Conservation (phyloP, 768 basidiomycete genomes). For the Leccinum pellstonianum region DNA sequence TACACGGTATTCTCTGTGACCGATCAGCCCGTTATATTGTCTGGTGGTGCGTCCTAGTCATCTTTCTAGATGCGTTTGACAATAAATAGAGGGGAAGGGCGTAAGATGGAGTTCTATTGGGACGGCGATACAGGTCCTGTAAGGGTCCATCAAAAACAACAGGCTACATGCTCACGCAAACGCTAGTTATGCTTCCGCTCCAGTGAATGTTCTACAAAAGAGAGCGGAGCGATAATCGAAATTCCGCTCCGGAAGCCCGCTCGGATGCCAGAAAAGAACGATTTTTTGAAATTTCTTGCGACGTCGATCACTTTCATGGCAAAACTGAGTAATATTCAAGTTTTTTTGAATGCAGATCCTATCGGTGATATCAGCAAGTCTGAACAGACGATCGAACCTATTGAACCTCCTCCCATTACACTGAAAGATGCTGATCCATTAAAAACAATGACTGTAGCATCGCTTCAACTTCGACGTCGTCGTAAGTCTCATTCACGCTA, state of each 20-base stretch:
- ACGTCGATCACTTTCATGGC: constrained; percentile 93
- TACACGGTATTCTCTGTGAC: constrained; percentile 80
- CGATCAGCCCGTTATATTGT: constrained; percentile 73
- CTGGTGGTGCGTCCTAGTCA: constrained; percentile 48
- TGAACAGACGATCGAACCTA: constrained; percentile 34
- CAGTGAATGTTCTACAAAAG: constrained; percentile 54
- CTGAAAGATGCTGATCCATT: constrained; percentile 50
- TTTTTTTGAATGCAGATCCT: constrained; percentile 74
- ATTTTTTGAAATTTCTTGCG: constrained; percentile 83
- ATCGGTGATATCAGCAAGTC: constrained; percentile 64
- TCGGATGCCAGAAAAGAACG: constrained; percentile 73
- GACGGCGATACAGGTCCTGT: constrained; percentile 64
- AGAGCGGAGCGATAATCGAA: constrained; percentile 55
- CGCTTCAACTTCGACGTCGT: constrained; percentile 41
- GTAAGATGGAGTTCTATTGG: constrained; percentile 95
- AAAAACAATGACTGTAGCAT: constrained; percentile 55
- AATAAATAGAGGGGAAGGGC: constrained; percentile 39
- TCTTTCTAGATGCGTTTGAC: constrained; percentile 17
- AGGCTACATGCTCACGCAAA: constrained; percentile 1
- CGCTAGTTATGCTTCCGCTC: constrained; percentile 61
- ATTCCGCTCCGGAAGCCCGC: constrained; percentile 64
- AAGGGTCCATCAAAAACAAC: constrained; percentile 36
- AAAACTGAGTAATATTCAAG: constrained; percentile 65
- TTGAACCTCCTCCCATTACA: constrained; percentile 42
- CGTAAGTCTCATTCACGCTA: neutral